Conservation (phyloP, 805 yeast species). For the Sporopachydermia lactativora region DNA sequence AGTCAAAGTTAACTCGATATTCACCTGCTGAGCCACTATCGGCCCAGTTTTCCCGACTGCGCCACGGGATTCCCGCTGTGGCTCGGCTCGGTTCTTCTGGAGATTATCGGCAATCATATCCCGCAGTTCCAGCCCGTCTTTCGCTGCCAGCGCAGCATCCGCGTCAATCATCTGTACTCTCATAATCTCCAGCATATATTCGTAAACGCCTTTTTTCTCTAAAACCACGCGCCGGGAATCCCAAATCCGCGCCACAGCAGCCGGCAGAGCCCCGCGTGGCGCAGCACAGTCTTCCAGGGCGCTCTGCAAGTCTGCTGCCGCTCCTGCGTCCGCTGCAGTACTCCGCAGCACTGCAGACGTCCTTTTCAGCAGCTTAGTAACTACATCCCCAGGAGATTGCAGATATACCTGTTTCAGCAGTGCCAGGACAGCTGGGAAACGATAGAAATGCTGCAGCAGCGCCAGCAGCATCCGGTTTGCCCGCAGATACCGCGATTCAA, state of each 20-base stretch:
- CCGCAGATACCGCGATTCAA: background rate
- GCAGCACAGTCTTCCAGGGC: constrained; percentile 7
- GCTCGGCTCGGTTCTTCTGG: constrained; percentile 15
- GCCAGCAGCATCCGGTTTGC: background rate
- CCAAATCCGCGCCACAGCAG: constrained; percentile 1
- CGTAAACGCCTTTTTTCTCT: constrained; percentile 25
- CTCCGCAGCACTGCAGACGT: constrained; percentile 11
- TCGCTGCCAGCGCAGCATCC: constrained; percentile 31
- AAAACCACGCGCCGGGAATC: constrained; percentile 17
- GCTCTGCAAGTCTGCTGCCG: constrained; percentile 2
- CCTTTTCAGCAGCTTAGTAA: constrained; percentile 11
- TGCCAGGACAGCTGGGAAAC: background rate
- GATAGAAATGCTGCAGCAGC: background rate
- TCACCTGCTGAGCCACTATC: constrained; percentile 19
- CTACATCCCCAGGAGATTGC: constrained; percentile 13
- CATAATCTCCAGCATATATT: constrained; percentile 34
- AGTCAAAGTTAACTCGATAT: constrained; percentile 51
- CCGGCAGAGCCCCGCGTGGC: background rate
- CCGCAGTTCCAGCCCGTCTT: constrained; percentile 29
- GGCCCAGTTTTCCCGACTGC: background rate
- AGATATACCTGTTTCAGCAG: background rate
- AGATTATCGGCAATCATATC: constrained; percentile 30
- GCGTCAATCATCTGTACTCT: constrained; percentile 42
- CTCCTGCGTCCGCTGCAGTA: constrained; percentile 2
- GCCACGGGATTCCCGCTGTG: no score